Evolutionary conservation across 352 stramenopile genomes (phyloP).

Genomic region (Globisporangium carolinianum): DNA sequence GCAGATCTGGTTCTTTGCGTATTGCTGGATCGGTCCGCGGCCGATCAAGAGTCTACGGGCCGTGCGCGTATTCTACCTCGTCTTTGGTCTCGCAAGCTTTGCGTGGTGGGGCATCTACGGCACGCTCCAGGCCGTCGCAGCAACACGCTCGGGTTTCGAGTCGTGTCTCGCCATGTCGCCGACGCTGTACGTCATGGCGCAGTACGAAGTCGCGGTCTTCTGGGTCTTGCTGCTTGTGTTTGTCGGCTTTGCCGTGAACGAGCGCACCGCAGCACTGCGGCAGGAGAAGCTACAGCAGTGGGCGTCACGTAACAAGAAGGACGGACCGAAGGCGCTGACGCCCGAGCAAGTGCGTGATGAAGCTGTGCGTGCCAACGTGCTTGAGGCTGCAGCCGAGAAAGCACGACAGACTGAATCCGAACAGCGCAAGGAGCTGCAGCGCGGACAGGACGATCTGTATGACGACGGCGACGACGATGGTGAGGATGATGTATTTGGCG

Average conservation of each 20-base stretch:
- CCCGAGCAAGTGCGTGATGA: conserved; percentile 18
- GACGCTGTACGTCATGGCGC: conserved; percentile 59
- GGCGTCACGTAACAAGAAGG: conserved; percentile 18
- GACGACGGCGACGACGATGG: conserved; percentile 25
- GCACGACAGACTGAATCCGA: conserved; percentile 32
- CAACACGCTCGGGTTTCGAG: conserved; percentile 56
- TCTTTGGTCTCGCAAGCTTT: conserved; percentile 51
- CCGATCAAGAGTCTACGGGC: conserved; percentile 51
- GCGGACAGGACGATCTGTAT: conserved; percentile 38
- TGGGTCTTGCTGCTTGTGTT: conserved; percentile 47
- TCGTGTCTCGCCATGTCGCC: conserved; percentile 62
- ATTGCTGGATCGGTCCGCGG: conserved; percentile 58
- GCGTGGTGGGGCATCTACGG: conserved; percentile 67
- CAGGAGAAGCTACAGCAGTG: conserved; percentile 32
- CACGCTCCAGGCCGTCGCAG: conserved; percentile 44
- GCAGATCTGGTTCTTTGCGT: conserved; percentile 60
- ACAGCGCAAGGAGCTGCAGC: conserved; percentile 27
- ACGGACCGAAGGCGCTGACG: conserved; percentile 18
- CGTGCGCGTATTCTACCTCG: conserved; percentile 53
- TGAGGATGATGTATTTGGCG: conserved; percentile 12
- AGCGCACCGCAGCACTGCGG: conserved; percentile 32
- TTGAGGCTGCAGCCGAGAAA: conserved; percentile 27
- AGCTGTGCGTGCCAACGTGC: conserved; percentile 22
- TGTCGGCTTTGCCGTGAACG: conserved; percentile 42
- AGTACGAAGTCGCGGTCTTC: conserved; percentile 65